phyloP scores from a whole-genome alignment of 345 rosid genomes.

The Aurinia saxatilis region DNA sequence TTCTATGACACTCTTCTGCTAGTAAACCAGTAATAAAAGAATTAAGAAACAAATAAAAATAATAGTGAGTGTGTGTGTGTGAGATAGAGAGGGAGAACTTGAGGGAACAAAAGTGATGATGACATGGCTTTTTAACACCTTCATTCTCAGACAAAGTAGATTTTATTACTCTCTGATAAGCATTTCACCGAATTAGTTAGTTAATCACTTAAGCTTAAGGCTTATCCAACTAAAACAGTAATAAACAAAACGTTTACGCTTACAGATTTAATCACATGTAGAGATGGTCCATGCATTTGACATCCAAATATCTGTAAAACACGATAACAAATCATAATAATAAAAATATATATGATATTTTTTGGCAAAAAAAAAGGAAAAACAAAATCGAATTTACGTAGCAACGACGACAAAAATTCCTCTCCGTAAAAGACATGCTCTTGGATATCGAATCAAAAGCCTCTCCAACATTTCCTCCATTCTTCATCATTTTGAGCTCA shows the following conservation, averaged over 20 bases:
- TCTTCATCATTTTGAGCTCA: no score
- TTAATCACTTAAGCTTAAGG: constrained; percentile 4
- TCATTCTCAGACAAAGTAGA: neutral
- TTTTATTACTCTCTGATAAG: neutral
- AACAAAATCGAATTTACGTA: no score
- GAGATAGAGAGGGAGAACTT: constrained; percentile 5
- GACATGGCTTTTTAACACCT: constrained; percentile 2
- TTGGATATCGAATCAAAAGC: no score
- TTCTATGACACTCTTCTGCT: constrained; percentile 44
- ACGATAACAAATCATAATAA: no score
- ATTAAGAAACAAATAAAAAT: constrained; percentile 20
- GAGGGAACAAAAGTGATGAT: constrained; percentile 21
- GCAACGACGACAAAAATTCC: no score
- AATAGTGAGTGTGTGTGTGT: no score
- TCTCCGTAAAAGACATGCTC: no score
- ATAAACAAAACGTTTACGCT: neutral
- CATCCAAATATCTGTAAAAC: no score
- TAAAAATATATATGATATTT: no score
- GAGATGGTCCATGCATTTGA: constrained; percentile 1
- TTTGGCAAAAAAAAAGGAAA: no score
- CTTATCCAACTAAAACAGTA: neutral
- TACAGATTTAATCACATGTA: constrained; percentile 2
- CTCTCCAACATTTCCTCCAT: no score
- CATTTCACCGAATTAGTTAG: no score
- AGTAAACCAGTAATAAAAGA: constrained; percentile 29